A percentile compares a stretch with the other conserved stretches of the same genome.
These are phyloP conservation scores for Albifimbria verrucaria DNA, from an alignment of 2,329 filamentous ascomycete genomes.

Conservation along the genomic window DNA sequence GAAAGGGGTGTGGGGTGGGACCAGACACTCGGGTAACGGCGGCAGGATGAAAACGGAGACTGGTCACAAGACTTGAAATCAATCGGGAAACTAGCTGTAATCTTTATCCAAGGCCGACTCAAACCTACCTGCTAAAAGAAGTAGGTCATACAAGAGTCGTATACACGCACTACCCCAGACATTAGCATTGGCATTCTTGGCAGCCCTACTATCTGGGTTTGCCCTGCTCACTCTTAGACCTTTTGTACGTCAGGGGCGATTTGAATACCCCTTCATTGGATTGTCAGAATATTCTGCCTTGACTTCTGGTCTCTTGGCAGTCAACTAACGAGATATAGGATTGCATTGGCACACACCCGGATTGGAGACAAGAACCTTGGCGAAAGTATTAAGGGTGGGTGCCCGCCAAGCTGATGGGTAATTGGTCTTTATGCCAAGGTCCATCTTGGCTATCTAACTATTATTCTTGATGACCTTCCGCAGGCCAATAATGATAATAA, in stretches of 20 bases:
- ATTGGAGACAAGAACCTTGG: constrained; percentile 13
- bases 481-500: constrained; percentile 1
- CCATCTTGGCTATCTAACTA: constrained; percentile 9
- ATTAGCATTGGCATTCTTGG: background rate
- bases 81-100: background rate
- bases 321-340: constrained; percentile 11
- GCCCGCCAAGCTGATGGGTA: constrained; percentile 8
- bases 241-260: background rate
- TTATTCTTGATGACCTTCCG: background rate
- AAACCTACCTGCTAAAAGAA: background rate
- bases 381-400: constrained; percentile 10
- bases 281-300: background rate
- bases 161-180: background rate
- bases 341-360: constrained; percentile 9
- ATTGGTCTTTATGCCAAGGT: constrained; percentile 7
- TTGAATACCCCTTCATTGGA: background rate
- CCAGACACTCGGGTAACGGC: background rate
- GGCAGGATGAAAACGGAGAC: background rate
- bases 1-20: background rate
- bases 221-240: background rate
- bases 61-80: background rate
- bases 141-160: background rate
- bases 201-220: background rate
- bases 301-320: constrained; percentile 12
- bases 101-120: background rate